Evolutionary conservation across 129 eudicot species (phyloP), one percentile per base, ranked within the genome.

Genomic region (Pulicaria dysenterica): DNA sequence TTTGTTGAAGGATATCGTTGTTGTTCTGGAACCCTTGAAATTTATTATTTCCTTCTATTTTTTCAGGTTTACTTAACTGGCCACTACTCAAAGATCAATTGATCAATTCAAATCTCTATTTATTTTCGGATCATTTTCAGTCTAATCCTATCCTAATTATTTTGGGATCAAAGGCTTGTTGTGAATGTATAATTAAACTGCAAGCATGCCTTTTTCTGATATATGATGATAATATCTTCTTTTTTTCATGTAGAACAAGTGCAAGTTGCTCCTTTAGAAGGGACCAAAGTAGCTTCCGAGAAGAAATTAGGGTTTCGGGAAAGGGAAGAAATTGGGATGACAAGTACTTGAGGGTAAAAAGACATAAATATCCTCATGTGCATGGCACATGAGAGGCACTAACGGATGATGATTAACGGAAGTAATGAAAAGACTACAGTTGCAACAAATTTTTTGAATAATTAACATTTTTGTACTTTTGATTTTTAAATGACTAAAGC

Each of bases 221-320:
- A 7, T 59, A 9, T 61, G 42, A 47, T 69, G 42, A 60, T 45
- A 47, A 48, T 46, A 19, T 64, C 24, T 43, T 41, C 46, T 31
- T 59, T 39, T 64, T 77, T 36, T 8, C 41, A 19, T 19, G 49
- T 77, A 85, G 94, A 85, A 69, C 70, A 90, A 82, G 64, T 87
- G 82, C 86, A 85, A 78, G n/a, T 70, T 72, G 79, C 85, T 54
- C 77, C 83, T 6, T 45, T 45, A 58, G 85, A 83, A 43, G 65
- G 77, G 48, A 64, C 45, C 67, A 70, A 43, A 58, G 41, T 60
- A 63, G 66, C 83, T 50, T 13, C 79, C n/a, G n/a, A n/a, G n/a
- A n/a, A n/a, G n/a, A n/a, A n/a, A n/a, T n/a, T n/a, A n/a, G n/a
- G n/a, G n/a, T n/a, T n/a, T n/a, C n/a, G n/a, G n/a, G n/a, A n/a